Percentiles rank a stretch among this genome's conserved stretches.
Conservation (phyloP, 257 asterid species). For the Jaltomata sinuosa region DNA sequence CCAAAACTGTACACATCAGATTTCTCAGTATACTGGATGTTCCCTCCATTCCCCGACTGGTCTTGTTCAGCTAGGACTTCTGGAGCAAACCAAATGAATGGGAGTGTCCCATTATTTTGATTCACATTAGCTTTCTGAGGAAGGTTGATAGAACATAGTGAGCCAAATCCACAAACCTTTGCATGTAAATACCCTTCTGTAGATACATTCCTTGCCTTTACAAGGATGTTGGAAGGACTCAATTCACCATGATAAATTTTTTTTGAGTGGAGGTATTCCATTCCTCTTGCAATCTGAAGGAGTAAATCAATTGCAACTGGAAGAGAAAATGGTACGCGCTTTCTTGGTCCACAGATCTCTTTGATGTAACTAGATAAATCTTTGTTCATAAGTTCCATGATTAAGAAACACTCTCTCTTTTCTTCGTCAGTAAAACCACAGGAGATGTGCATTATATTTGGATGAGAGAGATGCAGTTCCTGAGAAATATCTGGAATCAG, state of each 20-base stretch:
- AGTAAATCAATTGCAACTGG: slow-evolving; percentile 67
- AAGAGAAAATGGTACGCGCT: slow-evolving; percentile 61
- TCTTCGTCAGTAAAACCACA: slow-evolving; percentile 72
- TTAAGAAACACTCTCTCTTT: slow-evolving; percentile 59
- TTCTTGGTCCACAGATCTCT: slow-evolving; percentile 57
- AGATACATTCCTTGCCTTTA: slow-evolving; percentile 30
- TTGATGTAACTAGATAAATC: slow-evolving; percentile 57
- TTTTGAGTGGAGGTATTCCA: slow-evolving; percentile 83
- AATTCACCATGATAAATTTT: slow-evolving; percentile 71
- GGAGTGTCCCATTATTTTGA: slow-evolving; percentile 20
- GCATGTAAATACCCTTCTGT: slow-evolving; percentile 59
- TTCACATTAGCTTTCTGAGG: slow-evolving; percentile 23
- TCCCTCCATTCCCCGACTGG: slow-evolving; percentile 6
- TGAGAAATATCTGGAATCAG: slow-evolving; percentile 29
- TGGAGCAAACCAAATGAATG: slow-evolving; percentile 73
- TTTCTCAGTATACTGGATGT: slow-evolving; percentile 40
- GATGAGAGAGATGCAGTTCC: slow-evolving; percentile 60
- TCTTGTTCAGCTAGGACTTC: slow-evolving; percentile 71
- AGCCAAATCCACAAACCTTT: slow-evolving; percentile 63
- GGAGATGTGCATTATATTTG: slow-evolving; percentile 52
- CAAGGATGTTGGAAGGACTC: slow-evolving; percentile 50
- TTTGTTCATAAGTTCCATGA: slow-evolving; percentile 71
- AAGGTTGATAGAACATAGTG: slow-evolving; percentile 16
- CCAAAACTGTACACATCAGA: slow-evolving; percentile 83
- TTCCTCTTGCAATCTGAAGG: slow-evolving; percentile 91